These are phyloP conservation scores for Diaporthe australafricana DNA, from an alignment of 2,329 filamentous ascomycete genomes.

Conservation along the genomic window DNA sequence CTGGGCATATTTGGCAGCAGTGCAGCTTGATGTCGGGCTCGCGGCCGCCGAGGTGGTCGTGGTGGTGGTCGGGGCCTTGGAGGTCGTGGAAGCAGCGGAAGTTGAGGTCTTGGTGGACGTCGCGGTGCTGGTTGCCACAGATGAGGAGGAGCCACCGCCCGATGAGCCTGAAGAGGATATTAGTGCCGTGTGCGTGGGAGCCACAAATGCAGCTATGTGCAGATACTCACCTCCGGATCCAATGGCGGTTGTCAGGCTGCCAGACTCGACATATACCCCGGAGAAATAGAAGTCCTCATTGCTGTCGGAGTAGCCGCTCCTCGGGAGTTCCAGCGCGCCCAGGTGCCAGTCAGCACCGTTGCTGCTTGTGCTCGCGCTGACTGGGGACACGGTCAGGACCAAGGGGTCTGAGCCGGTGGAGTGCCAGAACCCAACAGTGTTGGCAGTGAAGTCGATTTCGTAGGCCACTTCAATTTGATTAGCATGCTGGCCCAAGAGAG, in stretches of 20 bases:
- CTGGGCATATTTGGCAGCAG: conserved; percentile 29
- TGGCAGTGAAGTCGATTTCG: conserved; percentile 66
- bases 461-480: background rate
- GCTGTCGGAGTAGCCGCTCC: conserved; percentile 62
- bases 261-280: conserved; percentile 77
- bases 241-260: conserved; percentile 43
- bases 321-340: conserved; percentile 74
- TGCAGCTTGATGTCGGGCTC: conserved; percentile 10
- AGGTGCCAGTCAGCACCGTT: conserved; percentile 81
- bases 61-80: conserved; percentile 15
- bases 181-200: background rate
- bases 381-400: conserved; percentile 67
- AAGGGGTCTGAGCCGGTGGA: conserved; percentile 71
- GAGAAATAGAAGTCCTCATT: conserved; percentile 79
- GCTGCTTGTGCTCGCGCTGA: conserved; percentile 67
- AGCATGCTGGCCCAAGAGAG: background rate
- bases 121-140: conserved; percentile 10
- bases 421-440: conserved; percentile 76
- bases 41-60: conserved; percentile 18
- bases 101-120: conserved; percentile 14
- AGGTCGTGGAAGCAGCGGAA: conserved; percentile 26
- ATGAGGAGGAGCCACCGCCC: conserved; percentile 23
- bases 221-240: conserved; percentile 23
- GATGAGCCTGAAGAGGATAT: conserved; percentile 10
- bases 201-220: background rate